Evolutionary conservation across 768 basidiomycete species (phyloP), one percentile per base, ranked within the genome.

Genomic region (Termitomyces sp.): DNA sequence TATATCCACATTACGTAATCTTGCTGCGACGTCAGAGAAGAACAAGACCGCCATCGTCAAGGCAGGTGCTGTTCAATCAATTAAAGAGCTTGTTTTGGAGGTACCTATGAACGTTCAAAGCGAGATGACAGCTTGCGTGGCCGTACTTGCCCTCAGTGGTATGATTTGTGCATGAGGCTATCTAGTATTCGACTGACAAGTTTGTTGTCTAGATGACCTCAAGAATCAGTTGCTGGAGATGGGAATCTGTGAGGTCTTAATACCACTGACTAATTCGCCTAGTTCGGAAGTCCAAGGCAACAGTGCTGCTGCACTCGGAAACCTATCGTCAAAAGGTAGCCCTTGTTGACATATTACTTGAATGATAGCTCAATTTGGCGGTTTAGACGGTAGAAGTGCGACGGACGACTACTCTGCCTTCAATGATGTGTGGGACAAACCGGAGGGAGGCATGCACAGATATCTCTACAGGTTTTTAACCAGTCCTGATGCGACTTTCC

Each of bases 51-150:
- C 95, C 8, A 98, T 99, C 56, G 95, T 99, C 53, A 91, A 97
- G 70, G 96, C 97, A 5, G 97, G 97, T 4, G 97, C 97, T 18
- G 88, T 98, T 4, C 92, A 94, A 68, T 87, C 92, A 45, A 99
- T 99, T 75, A 97, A 97, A 74, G 94, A 98, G 66, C 78, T 99
- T 18, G 94, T 99, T 2, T 77, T 99, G 13, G 90, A 90, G 66
- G 96, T 98, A 1, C 94, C 97, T 4, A 85, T 97, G 77, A 90
- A 90, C 60, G 97, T 99, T 12, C 97, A 99, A 75, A 96, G 94
- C 67, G 97, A 98, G 75, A 99, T 99, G 97, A 99, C 97, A 44
- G 97, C 97, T 6, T 98, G 96, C 65, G 90, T 98, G 45, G 97
- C 97, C 18, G 97, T 98, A 15, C 74, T 99, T 60, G 97, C 96